These are phyloP conservation scores for Pseudocohnilembus persalinus DNA, from an alignment of 169 alveolate genomes.

Conservation along the genomic window DNA sequence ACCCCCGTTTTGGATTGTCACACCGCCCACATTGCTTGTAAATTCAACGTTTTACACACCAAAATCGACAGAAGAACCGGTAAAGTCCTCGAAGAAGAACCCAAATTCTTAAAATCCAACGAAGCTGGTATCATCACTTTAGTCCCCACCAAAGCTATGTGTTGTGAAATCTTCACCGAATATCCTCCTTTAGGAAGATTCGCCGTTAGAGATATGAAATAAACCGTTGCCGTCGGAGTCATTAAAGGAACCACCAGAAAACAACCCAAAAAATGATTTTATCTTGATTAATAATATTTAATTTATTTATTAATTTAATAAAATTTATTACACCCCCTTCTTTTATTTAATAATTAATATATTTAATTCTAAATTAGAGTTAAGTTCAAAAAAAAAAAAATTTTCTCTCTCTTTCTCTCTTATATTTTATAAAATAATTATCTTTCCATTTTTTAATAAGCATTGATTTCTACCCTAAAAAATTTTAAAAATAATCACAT, in stretches of 20 bases:
- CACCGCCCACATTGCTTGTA: constrained; percentile 98
- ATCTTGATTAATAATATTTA: no score
- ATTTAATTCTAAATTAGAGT: neutral
- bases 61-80: constrained; percentile 98
- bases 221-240: constrained; percentile 99
- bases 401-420: neutral
- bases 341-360: no score
- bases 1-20: constrained; percentile 98
- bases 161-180: constrained; percentile 95
- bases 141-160: constrained; percentile 96
- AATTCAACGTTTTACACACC: constrained; percentile 91
- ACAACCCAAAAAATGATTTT: constrained; percentile 76
- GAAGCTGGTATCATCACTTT: constrained; percentile 96
- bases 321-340: no score
- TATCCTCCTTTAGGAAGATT: constrained; percentile 99
- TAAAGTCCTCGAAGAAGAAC: constrained; percentile 95
- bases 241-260: constrained; percentile 96
- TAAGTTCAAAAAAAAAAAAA: no score
- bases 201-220: constrained; percentile 98
- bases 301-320: no score
- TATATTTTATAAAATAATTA: no score
- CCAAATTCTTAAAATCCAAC: constrained; percentile 94
- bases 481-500: no score
- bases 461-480: no score
- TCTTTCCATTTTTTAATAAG: no score